Conservation (phyloP, 2,329 filamentous ascomycete genomes). For the Endothia cerciana region DNA sequence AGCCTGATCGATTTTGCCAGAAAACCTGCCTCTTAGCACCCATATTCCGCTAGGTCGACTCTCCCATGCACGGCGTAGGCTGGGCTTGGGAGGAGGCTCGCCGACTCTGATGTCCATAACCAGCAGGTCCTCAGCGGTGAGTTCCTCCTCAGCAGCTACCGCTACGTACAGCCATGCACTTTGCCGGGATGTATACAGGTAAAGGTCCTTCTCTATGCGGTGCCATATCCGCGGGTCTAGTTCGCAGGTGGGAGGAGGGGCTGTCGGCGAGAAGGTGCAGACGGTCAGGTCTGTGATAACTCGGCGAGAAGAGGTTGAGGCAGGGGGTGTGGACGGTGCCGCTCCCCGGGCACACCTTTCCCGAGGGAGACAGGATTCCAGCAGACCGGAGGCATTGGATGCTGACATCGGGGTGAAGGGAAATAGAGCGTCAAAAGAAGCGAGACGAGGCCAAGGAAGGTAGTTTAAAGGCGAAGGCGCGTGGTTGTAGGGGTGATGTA, state of each 20-base stretch:
- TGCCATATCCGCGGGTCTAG: conserved; percentile 53
- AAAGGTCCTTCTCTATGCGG: conserved; percentile 67
- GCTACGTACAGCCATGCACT: conserved; percentile 66
- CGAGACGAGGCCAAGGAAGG: too few relatives aligned
- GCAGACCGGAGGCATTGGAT: not conserved
- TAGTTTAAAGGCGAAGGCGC: too few relatives aligned
- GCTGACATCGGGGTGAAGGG: not conserved
- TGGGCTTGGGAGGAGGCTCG: conserved; percentile 46
- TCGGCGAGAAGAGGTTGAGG: not conserved
- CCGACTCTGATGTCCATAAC: conserved; percentile 66
- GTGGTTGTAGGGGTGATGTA: too few relatives aligned
- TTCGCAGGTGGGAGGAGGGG: conserved; percentile 32
- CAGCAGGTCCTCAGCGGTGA: conserved; percentile 61
- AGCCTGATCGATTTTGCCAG: conserved; percentile 38
- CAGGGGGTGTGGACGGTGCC: not conserved
- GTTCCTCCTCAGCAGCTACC: conserved; percentile 65
- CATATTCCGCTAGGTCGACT: conserved; percentile 66
- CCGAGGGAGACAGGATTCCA: not conserved
- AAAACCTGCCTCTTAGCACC: conserved; percentile 59
- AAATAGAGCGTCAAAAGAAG: not conserved
- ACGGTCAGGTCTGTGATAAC: not conserved
- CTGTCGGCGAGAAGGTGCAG: not conserved
- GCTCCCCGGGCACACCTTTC: not conserved
- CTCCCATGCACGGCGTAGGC: conserved; percentile 55
- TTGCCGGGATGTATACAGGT: conserved; percentile 65